Base-by-base conservation (phyloP, 2,329 filamentous ascomycete species). In the Myriosclerotinia curreyana region DNA sequence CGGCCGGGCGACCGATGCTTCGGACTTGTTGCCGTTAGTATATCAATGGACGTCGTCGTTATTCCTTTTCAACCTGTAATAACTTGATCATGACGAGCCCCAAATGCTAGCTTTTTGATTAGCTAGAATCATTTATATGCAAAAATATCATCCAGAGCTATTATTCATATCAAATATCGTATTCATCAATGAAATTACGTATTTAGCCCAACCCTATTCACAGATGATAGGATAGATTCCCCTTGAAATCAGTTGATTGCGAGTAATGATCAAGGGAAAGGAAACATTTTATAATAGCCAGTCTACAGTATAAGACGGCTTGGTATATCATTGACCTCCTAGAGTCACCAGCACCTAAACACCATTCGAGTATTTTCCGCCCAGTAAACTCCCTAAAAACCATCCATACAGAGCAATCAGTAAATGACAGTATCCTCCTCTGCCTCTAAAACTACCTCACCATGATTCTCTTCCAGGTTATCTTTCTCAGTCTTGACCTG, bases 361-460 rank as follows among this genome's bases (percentile, higher is more conserved):
- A 36, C 56, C 46, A 25, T 60, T 14, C 34, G 34, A 60, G 22
- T 22, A 28, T 59, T 46, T 48, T 12, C 28, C 11, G 17, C 14
- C 28, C 34, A 50, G 25, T 25, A 58, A 44, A 46, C 28, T 46
- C 56, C 31, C 34, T 44, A 22, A 22, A 22, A 31, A 25, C 22
- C 20, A 60, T 52, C 25, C 40, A 62, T 36, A 17, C 25, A 55
- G 15, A 54, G 36, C 49, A 62, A 63, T 83, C 79, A 96, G 79
- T 96, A 96, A 66, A 96, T 94, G 61, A 96, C 91, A 71, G 89
- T 92, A 72, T 96, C 92, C 78, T 97, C 92, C 66, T 92, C 91
- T 62, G 89, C 90, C 75, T 92, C 90, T 62, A 95, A 86, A 69
- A 96, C 82, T 64, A 94, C 87, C 72, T 93, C 90, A 61, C 86